These are phyloP conservation scores for Kluyveromyces wickerhamii DNA, from an alignment of 805 yeast species.

Conservation along the genomic window DNA sequence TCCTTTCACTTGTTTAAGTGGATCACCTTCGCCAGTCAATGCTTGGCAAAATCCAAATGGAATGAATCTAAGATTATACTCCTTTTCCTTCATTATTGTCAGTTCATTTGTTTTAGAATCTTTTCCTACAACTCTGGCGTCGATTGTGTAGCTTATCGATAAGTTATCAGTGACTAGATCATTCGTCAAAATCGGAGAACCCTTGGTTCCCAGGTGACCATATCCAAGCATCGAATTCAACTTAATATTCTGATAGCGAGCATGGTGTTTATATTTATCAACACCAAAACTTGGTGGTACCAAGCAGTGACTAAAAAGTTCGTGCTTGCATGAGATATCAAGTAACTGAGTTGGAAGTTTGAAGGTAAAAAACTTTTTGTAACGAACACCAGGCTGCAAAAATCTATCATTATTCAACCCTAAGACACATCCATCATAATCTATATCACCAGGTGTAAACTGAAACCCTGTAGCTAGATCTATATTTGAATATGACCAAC, in stretches of 20 bases:
- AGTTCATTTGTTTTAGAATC: conserved; percentile 25
- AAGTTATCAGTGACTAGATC: conserved; percentile 41
- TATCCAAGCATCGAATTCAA: conserved; percentile 34
- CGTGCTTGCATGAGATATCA: conserved; percentile 45
- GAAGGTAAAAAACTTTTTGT: conserved; percentile 53
- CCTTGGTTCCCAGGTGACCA: conserved; percentile 43
- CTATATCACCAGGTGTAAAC: conserved; percentile 37
- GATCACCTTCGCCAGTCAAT: conserved; percentile 14
- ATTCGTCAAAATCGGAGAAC: conserved; percentile 45
- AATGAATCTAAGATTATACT: conserved; percentile 33
- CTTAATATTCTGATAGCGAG: conserved; percentile 27
- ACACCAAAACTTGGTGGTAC: conserved; percentile 38
- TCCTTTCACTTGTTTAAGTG: conserved; percentile 18
- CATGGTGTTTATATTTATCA: conserved; percentile 25
- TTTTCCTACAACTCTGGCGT: conserved; percentile 48
- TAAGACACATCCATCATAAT: conserved; percentile 40
- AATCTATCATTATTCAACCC: conserved; percentile 45
- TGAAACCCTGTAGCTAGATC: conserved; percentile 47
- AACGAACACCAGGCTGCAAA: conserved; percentile 40
- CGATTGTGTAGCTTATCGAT: conserved; percentile 46
- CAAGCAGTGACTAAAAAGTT: conserved; percentile 31
- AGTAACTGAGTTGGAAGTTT: conserved; percentile 47
- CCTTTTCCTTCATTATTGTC: conserved; percentile 30
- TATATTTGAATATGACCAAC: conserved; percentile 43
- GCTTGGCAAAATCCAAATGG: conserved; percentile 33